Conservation (phyloP, 208 protist species). For the Herpetomonas samuelpessoai region DNA sequence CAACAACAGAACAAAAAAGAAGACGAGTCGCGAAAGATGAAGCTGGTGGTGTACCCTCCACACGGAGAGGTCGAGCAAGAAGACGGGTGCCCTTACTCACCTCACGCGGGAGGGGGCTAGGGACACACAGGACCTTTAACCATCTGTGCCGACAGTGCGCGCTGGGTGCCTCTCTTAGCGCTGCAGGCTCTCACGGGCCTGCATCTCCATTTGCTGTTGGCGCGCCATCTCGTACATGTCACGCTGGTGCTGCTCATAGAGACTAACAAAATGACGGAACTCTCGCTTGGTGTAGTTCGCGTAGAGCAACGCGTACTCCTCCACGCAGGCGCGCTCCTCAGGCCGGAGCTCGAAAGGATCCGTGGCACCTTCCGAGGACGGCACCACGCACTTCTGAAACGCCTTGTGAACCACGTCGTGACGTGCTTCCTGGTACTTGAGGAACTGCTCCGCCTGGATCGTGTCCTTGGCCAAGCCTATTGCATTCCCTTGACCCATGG, state of each 20-base stretch:
- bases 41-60: too few relatives aligned
- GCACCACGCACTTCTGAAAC: slow-evolving; percentile 79
- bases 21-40: too few relatives aligned
- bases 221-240: slow-evolving; percentile 65
- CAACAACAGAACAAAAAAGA: too few relatives aligned
- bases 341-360: slow-evolving; percentile 41
- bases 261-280: slow-evolving; percentile 57
- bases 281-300: slow-evolving; percentile 52
- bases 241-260: slow-evolving; percentile 76
- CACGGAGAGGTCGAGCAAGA: too few relatives aligned
- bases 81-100: too few relatives aligned
- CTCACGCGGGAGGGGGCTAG: too few relatives aligned
- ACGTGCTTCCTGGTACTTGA: slow-evolving; percentile 52
- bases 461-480: slow-evolving; percentile 59
- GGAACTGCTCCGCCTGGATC: slow-evolving; percentile 66
- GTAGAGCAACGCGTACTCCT: slow-evolving; percentile 83
- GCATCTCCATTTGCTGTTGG: slow-evolving; percentile 56
- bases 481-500: slow-evolving; percentile 75
- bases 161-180: slow-evolving; percentile 22
- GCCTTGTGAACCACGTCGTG: slow-evolving; percentile 55
- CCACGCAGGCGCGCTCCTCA: slow-evolving; percentile 73
- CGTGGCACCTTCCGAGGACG: slow-evolving; percentile 36
- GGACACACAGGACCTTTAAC: too few relatives aligned
- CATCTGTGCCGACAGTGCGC: too few relatives aligned
- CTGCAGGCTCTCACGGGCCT: slow-evolving; percentile 61